Percentiles rank a stretch among this genome's conserved stretches.
These are phyloP conservation scores for Pichia norvegensis DNA, from an alignment of 1,139 yeast genomes.

Conservation along the genomic window DNA sequence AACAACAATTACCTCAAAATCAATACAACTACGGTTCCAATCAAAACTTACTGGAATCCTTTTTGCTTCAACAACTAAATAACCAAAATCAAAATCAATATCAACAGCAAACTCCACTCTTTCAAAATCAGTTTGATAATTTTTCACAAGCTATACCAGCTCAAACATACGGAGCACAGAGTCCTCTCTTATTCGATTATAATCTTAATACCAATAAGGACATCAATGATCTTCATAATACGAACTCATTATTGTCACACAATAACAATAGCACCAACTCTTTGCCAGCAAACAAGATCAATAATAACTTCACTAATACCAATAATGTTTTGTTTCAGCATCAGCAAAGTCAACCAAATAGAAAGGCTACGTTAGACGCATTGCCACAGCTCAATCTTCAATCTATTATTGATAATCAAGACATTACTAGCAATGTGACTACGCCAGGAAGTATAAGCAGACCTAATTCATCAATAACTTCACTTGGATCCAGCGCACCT, in stretches of 20 bases:
- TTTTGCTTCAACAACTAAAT: slow-evolving; percentile 12
- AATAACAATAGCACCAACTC: not conserved
- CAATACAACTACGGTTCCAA: slow-evolving; percentile 4
- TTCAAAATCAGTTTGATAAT: not conserved
- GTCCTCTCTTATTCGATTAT: not conserved
- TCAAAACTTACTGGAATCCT: slow-evolving; percentile 10
- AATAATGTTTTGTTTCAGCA: not conserved
- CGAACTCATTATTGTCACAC: not conserved
- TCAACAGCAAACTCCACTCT: not conserved
- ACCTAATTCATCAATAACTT: slow-evolving; percentile 9
- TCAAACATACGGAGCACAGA: not conserved
- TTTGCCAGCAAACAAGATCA: not conserved
- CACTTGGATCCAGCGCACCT: slow-evolving; percentile 7
- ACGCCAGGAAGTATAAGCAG: slow-evolving; percentile 8
- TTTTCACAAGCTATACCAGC: not conserved
- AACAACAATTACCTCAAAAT: slow-evolving; percentile 6
- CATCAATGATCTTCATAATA: not conserved
- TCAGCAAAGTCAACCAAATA: not conserved
- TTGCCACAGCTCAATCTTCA: slow-evolving; percentile 6
- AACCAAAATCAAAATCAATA: slow-evolving; percentile 3
- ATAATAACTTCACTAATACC: not conserved
- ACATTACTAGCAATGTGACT: slow-evolving; percentile 1
- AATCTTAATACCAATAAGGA: not conserved
- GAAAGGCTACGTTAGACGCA: slow-evolving; percentile 1
- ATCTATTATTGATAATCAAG: slow-evolving; percentile 6